Conservation (phyloP, 2,329 filamentous ascomycete species). For the Aspergillus arachidicola region DNA sequence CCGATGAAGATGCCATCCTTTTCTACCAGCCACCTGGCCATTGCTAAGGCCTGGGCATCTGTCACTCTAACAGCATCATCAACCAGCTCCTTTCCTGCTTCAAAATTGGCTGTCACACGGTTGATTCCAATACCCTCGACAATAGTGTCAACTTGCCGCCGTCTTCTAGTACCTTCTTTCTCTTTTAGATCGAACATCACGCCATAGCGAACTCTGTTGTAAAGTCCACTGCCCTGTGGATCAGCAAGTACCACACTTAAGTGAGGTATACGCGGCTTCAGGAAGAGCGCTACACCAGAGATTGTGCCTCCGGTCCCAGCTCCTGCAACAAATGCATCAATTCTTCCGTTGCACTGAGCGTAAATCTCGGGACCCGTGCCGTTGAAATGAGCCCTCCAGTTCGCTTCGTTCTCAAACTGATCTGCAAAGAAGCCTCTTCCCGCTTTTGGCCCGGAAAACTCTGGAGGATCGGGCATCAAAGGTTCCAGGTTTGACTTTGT, state of each 20-base stretch:
- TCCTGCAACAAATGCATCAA: constrained; percentile 90
- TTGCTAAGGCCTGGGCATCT: constrained; percentile 83
- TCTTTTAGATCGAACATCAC: constrained; percentile 95
- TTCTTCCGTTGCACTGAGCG: constrained; percentile 68
- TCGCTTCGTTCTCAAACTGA: constrained; percentile 90
- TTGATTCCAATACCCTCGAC: constrained; percentile 97
- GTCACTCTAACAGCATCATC: constrained; percentile 88
- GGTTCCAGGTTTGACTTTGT: constrained; percentile 11
- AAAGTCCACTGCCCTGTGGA: constrained; percentile 90
- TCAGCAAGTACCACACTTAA: constrained; percentile 82
- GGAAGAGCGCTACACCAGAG: constrained; percentile 77
- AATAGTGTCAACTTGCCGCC: constrained; percentile 91
- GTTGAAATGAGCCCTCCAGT: constrained; percentile 80
- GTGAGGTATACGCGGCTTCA: constrained; percentile 71
- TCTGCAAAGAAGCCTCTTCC: constrained; percentile 91
- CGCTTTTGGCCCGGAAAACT: constrained; percentile 44
- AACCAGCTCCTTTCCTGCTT: constrained; percentile 79
- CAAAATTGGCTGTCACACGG: constrained; percentile 89
- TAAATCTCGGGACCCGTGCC: constrained; percentile 90
- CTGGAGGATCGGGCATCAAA: constrained; percentile 22
- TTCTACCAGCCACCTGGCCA: constrained; percentile 97
- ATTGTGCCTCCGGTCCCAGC: constrained; percentile 95
- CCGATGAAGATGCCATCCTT: constrained; percentile 93
- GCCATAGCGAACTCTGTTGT: constrained; percentile 86
- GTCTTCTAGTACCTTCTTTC: constrained; percentile 82